Evolutionary conservation across 2,329 filamentous ascomycete genomes (phyloP).

Genomic region (Onygenales sp.): DNA sequence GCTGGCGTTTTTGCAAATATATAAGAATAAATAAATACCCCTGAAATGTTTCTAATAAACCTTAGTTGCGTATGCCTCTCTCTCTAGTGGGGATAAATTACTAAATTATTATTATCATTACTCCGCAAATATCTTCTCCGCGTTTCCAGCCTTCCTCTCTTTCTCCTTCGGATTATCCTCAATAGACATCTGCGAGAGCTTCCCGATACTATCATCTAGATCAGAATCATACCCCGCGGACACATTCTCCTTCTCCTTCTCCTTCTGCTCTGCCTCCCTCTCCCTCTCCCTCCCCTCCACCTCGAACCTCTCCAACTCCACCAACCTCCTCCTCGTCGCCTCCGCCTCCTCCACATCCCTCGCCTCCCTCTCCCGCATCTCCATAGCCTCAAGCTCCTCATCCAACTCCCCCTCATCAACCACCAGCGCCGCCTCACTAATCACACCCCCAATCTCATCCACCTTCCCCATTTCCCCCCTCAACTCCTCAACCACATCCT

Average conservation of each 20-base stretch:
- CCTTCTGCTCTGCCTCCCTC: slow-evolving; percentile 15
- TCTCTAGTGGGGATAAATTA: no score
- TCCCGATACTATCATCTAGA: slow-evolving; percentile 29
- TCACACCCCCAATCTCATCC: slow-evolving; percentile 71
- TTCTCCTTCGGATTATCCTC: slow-evolving; percentile 20
- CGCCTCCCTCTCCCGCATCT: slow-evolving; percentile 46
- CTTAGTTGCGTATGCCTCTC: background rate
- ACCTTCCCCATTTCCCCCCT: slow-evolving; percentile 70
- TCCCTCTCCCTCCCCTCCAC: slow-evolving; percentile 30
- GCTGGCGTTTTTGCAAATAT: background rate
- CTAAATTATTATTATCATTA: no score
- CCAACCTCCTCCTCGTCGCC: slow-evolving; percentile 40
- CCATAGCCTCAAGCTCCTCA: slow-evolving; percentile 72
- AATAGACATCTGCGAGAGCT: slow-evolving; percentile 33
- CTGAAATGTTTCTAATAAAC: background rate
- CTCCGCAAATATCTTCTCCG: background rate
- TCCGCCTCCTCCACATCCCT: slow-evolving; percentile 41
- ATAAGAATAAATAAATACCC: background rate
- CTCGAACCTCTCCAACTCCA: slow-evolving; percentile 36
- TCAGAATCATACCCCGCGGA: slow-evolving; percentile 17
- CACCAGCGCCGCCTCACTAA: slow-evolving; percentile 51
- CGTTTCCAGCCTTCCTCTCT: slow-evolving; percentile 13
- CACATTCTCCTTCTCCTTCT: slow-evolving; percentile 8
- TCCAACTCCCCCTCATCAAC: slow-evolving; percentile 80
- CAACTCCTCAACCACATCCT: slow-evolving; percentile 64